Base-by-base conservation (phyloP, 352 stramenopile genomes). In the Pythium sukuiense region DNA sequence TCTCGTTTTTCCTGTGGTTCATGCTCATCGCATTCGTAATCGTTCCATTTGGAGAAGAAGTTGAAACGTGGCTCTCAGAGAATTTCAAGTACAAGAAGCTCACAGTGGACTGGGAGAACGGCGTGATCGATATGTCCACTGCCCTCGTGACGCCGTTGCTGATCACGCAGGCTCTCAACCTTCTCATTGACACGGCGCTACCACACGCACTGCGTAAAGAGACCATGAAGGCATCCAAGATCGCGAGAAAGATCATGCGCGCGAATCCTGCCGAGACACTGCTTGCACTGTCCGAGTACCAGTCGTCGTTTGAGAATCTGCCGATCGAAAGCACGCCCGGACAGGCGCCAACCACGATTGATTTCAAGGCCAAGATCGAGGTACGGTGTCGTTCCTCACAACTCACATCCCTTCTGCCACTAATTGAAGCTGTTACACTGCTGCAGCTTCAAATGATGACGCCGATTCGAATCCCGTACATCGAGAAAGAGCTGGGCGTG, bases 1-100 rank as follows among this genome's bases (percentile, higher is more conserved):
- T 95, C 53, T 94, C 87, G 18, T 95, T 95, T 61, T 96, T 96
- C 61, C 69, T 93, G 41, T 96, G 87, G 88, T 96, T 95, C 56
- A 93, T 96, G 58, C 65, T 95, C 45, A 93, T 96, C 37, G 85
- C 88, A 9, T 95, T 95, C 61, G 80, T 94, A 54, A 93, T 94
- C 59, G 85, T 95, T 1, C 88, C 88, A 14, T 96, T 95, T 39
- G 88, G 88, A 0, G 73, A 88, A 41, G 61, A 86, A 33, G 83
- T 96, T 26, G 86, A 96, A 60, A 83, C 80, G 12, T 95, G 85
- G 85, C 74, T 95, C 16, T 77, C 82, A 2, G 71, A 80, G 37
- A 91, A 92, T 61, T 80, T 95, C 53, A 83, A 87, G 50, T 90
- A 90, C 73, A 92, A 83, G 41, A 88, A 91, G 45, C 76, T 95